These are phyloP conservation scores for Fusarium caatingaense DNA, from an alignment of 2,329 filamentous ascomycete species.

Conservation along the genomic window DNA sequence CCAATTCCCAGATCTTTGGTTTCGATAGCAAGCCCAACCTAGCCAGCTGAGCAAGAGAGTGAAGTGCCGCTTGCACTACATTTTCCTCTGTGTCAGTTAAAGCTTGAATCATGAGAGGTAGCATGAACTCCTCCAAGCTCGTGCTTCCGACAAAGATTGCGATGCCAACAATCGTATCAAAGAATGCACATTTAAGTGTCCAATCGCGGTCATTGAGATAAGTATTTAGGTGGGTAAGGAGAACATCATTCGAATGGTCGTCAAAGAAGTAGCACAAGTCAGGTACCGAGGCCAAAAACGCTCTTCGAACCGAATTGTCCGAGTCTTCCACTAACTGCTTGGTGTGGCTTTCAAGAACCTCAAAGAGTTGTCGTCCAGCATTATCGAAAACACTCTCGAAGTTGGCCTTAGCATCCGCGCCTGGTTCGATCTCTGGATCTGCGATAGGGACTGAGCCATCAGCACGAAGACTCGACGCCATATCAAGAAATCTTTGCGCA, in stretches of 20 bases:
- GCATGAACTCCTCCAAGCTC: constrained; percentile 92
- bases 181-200: constrained; percentile 96
- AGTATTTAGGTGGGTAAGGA: constrained; percentile 94
- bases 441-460: constrained; percentile 83
- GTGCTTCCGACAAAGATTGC: constrained; percentile 89
- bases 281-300: constrained; percentile 91
- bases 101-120: constrained; percentile 95
- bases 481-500: constrained; percentile 85
- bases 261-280: constrained; percentile 96
- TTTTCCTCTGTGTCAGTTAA: constrained; percentile 93
- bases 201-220: constrained; percentile 97
- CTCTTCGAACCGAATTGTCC: constrained; percentile 86
- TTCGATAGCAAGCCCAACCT: constrained; percentile 88
- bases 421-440: constrained; percentile 83
- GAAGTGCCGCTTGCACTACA: constrained; percentile 89
- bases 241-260: constrained; percentile 92
- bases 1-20: constrained; percentile 85
- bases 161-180: constrained; percentile 93
- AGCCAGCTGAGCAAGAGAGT: constrained; percentile 89
- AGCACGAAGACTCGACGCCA: constrained; percentile 87
- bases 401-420: constrained; percentile 72
- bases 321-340: constrained; percentile 89
- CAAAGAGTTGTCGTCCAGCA: constrained; percentile 83
- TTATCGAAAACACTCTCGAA: constrained; percentile 89
- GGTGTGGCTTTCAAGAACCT: constrained; percentile 87